A percentile compares a stretch with the other conserved stretches of the same genome.
phyloP scores from a whole-genome alignment of 2,329 filamentous ascomycete genomes.

The Biscogniauxia mediterranea region DNA sequence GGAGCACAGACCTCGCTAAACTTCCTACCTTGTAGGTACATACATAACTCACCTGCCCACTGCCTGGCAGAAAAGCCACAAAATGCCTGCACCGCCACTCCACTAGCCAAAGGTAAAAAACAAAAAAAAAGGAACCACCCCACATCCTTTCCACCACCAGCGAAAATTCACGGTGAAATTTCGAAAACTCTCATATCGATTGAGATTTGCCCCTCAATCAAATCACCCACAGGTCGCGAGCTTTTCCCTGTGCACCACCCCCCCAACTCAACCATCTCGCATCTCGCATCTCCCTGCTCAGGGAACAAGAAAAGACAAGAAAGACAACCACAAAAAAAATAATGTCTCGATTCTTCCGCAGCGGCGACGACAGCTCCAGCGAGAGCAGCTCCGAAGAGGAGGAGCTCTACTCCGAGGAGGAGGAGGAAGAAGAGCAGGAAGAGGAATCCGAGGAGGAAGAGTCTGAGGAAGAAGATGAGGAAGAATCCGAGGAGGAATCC shows the following conservation, averaged over 20 bases:
- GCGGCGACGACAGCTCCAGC: conserved; percentile 87
- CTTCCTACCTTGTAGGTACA: too few relatives aligned
- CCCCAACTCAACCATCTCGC: not conserved
- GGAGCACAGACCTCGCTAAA: conserved; percentile 3
- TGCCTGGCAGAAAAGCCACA: too few relatives aligned
- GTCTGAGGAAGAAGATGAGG: conserved; percentile 48
- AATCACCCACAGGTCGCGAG: conserved; percentile 1
- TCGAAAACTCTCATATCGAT: conserved; percentile 24
- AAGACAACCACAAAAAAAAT: conserved; percentile 37
- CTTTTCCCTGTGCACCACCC: conserved; percentile 4
- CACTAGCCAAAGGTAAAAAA: too few relatives aligned
- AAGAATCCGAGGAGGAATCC: conserved; percentile 52
- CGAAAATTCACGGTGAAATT: conserved; percentile 33
- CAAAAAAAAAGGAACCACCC: conserved; percentile 16
- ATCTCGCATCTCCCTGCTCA: not conserved
- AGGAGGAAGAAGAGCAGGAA: conserved; percentile 58
- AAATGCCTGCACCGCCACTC: too few relatives aligned
- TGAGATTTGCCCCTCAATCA: conserved; percentile 29
- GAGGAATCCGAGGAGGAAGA: conserved; percentile 52
- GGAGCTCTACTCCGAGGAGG: conserved; percentile 82
- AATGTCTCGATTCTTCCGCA: conserved; percentile 99
- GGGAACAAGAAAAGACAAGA: conserved; percentile 17
- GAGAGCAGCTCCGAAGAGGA: conserved; percentile 97
- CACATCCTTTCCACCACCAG: conserved; percentile 27
- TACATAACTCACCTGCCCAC: too few relatives aligned